phyloP scores from a whole-genome alignment of 768 basidiomycete species.

The Podaxis sp. region DNA sequence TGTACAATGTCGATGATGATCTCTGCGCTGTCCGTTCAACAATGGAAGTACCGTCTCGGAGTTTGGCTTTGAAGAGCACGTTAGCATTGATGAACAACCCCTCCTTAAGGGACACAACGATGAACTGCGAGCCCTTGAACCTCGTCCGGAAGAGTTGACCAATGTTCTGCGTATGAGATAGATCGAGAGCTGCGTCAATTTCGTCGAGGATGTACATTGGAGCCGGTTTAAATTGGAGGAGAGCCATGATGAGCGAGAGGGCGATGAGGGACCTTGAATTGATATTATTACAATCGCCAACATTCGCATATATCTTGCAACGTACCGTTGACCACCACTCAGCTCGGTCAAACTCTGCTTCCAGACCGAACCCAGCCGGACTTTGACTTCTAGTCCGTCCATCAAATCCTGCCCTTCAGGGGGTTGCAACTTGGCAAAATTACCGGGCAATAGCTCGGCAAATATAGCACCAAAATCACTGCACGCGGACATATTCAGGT shows the following conservation, averaged over 20 bases:
- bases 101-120: constrained; percentile 96
- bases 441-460: constrained; percentile 91
- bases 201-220: constrained; percentile 99
- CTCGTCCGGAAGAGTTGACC: constrained; percentile 96
- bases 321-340: constrained; percentile 94
- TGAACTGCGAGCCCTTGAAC: constrained; percentile 99
- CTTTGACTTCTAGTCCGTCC: constrained; percentile 96
- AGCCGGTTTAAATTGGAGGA: constrained; percentile 98
- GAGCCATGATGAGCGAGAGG: constrained; percentile 95
- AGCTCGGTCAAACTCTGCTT: constrained; percentile 97
- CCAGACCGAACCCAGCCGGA: constrained; percentile 93
- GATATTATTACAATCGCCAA: background rate
- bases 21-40: constrained; percentile 80
- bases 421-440: constrained; percentile 92
- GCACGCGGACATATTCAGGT: background rate
- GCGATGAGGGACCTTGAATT: constrained; percentile 86
- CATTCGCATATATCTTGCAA: background rate
- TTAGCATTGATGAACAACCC: constrained; percentile 98
- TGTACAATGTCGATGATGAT: constrained; percentile 53
- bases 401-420: constrained; percentile 93
- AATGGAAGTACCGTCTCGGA: constrained; percentile 91
- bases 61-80: constrained; percentile 89
- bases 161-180: constrained; percentile 96
- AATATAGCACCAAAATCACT: constrained; percentile 98
- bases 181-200: constrained; percentile 95